Conservation (phyloP, 495 filamentous ascomycete species). For the Chlorociboria aeruginascens region DNA sequence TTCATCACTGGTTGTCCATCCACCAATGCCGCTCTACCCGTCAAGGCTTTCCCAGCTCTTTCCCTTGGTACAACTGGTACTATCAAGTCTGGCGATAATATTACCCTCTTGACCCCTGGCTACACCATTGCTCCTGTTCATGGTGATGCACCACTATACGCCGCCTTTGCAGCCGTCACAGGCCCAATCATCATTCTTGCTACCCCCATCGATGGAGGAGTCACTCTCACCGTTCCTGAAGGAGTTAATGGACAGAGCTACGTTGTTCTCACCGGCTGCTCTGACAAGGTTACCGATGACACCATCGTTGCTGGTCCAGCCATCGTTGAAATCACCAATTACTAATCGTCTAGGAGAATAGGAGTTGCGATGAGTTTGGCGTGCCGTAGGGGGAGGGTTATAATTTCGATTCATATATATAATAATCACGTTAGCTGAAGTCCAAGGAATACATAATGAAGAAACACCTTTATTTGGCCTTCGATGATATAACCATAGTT, state of each 20-base stretch:
- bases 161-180: conserved; percentile 29
- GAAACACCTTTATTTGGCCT: too few species aligned
- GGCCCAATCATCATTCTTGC: conserved; percentile 23
- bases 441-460: too few species aligned
- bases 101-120: conserved; percentile 13
- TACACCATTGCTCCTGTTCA: not conserved
- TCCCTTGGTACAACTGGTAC: conserved; percentile 1
- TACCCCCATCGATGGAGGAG: conserved; percentile 1
- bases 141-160: conserved; percentile 17
- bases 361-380: too few species aligned
- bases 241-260: conserved; percentile 36
- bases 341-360: not conserved
- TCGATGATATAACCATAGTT: too few species aligned
- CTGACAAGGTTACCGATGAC: conserved; percentile 26
- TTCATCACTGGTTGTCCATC: conserved; percentile 33
- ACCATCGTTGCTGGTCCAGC: conserved; percentile 31
- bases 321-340: conserved; percentile 28
- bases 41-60: conserved; percentile 30
- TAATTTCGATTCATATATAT: too few species aligned
- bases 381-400: too few species aligned
- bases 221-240: conserved; percentile 22
- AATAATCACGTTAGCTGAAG: too few species aligned
- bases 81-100: conserved; percentile 7
- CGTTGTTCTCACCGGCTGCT: conserved; percentile 28
- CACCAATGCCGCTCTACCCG: conserved; percentile 24